These are phyloP conservation scores for Penicillium sp. DNA, from an alignment of 2,329 filamentous ascomycete genomes.

Conservation along the genomic window DNA sequence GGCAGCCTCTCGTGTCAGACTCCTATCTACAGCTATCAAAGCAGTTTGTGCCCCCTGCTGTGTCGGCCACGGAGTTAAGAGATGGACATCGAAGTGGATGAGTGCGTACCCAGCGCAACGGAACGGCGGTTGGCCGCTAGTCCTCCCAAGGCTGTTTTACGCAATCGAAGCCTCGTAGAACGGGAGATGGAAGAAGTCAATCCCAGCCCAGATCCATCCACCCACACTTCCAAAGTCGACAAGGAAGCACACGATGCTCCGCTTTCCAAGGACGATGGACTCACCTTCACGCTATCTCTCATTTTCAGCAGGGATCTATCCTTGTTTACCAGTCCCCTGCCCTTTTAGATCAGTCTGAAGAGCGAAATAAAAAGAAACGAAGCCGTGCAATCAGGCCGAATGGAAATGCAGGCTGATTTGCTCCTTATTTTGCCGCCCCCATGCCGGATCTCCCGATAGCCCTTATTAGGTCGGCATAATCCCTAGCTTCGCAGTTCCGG, in stretches of 20 bases:
- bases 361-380: constrained; percentile 9
- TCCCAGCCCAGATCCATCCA: constrained; percentile 19
- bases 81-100: neutral
- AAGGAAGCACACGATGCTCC: neutral
- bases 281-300: neutral
- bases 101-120: constrained; percentile 23
- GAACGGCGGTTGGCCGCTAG: constrained; percentile 23
- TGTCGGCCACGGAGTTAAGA: neutral
- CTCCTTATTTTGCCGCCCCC: constrained; percentile 21
- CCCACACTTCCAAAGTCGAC: neutral
- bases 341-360: neutral
- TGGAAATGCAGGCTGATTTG: neutral
- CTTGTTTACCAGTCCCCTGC: neutral
- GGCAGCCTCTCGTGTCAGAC: neutral
- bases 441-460: constrained; percentile 19
- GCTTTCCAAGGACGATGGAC: neutral
- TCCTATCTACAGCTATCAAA: neutral
- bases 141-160: constrained; percentile 17
- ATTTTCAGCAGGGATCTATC: constrained; percentile 7
- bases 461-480: constrained; percentile 18
- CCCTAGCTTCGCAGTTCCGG: constrained; percentile 11
- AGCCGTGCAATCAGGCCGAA: constrained; percentile 10
- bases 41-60: neutral
- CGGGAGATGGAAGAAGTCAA: constrained; percentile 33
- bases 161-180: constrained; percentile 32